Percentiles rank a stretch among this genome's conserved stretches.
phyloP scores from a whole-genome alignment of 768 basidiomycete species.

The Collybia mongolica region DNA sequence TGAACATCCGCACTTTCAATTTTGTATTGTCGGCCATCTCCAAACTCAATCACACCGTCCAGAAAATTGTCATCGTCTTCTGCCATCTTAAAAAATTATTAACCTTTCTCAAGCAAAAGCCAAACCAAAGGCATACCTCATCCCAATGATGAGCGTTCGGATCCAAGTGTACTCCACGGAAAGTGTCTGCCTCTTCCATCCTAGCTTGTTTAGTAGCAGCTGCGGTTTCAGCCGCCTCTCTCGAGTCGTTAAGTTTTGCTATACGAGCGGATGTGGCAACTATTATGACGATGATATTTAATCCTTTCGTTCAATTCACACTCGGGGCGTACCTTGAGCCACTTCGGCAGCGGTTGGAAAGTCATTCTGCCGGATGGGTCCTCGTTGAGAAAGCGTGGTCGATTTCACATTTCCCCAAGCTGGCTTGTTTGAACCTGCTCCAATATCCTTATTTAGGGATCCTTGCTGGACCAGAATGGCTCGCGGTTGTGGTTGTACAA shows the following conservation, averaged over 20 bases:
- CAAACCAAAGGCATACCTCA: constrained; percentile 59
- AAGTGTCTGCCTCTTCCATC: constrained; percentile 87
- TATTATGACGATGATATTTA: constrained; percentile 11
- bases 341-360: constrained; percentile 98
- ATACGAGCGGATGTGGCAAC: constrained; percentile 32
- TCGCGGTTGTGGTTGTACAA: constrained; percentile 68
- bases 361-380: constrained; percentile 55
- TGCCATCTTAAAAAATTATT: constrained; percentile 58
- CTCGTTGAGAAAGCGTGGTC: constrained; percentile 31
- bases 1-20: constrained; percentile 49
- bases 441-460: constrained; percentile 30
- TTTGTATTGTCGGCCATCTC: constrained; percentile 90
- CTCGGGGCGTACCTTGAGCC: constrained; percentile 62
- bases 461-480: constrained; percentile 29
- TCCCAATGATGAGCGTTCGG: constrained; percentile 98
- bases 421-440: constrained; percentile 40
- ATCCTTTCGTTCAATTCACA: background rate
- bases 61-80: constrained; percentile 93
- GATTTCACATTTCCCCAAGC: constrained; percentile 72
- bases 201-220: constrained; percentile 60
- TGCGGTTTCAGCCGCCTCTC: constrained; percentile 51
- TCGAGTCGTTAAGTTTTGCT: constrained; percentile 35
- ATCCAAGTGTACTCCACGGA: constrained; percentile 90
- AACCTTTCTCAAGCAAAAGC: constrained; percentile 4
- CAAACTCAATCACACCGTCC: constrained; percentile 91